Evolutionary conservation across 768 basidiomycete species (phyloP).

Genomic region (Boletus subcaerulescens): DNA sequence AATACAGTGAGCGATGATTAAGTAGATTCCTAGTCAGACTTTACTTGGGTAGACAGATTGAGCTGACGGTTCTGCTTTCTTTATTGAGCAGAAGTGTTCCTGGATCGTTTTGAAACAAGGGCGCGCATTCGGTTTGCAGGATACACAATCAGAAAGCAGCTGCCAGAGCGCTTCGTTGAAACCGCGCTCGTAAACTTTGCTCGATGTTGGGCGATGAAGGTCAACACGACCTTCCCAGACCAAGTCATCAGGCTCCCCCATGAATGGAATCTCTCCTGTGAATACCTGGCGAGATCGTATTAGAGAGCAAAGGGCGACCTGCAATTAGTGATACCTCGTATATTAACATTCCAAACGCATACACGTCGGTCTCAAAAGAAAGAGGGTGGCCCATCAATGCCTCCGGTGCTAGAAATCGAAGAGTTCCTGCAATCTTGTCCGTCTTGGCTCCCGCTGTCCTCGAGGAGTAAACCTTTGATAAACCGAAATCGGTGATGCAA

Average conservation of each 20-base stretch:
- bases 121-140: background rate
- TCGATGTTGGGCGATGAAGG: background rate
- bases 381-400: constrained; percentile 8
- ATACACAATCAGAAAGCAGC: constrained; percentile 3
- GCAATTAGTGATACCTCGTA: constrained; percentile 19
- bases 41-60: background rate
- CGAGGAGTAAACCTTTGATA: constrained; percentile 24
- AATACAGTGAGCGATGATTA: too few species aligned
- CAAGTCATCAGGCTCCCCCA: background rate
- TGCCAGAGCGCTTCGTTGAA: constrained; percentile 3
- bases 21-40: too few species aligned
- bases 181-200: background rate
- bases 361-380: constrained; percentile 26
- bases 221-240: background rate
- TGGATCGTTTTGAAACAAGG: constrained; percentile 5
- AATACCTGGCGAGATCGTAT: constrained; percentile 4
- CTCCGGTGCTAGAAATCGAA: constrained; percentile 34
- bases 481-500: constrained; percentile 34
- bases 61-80: background rate
- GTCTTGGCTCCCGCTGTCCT: constrained; percentile 16
- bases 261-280: constrained; percentile 7
- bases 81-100: background rate
- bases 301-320: background rate
- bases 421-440: constrained; percentile 22
- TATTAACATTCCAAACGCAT: constrained; percentile 32